Percentiles rank a stretch among this genome's conserved stretches.
phyloP scores from a whole-genome alignment of 2,329 filamentous ascomycete species.

The Pezicula carpinea region DNA sequence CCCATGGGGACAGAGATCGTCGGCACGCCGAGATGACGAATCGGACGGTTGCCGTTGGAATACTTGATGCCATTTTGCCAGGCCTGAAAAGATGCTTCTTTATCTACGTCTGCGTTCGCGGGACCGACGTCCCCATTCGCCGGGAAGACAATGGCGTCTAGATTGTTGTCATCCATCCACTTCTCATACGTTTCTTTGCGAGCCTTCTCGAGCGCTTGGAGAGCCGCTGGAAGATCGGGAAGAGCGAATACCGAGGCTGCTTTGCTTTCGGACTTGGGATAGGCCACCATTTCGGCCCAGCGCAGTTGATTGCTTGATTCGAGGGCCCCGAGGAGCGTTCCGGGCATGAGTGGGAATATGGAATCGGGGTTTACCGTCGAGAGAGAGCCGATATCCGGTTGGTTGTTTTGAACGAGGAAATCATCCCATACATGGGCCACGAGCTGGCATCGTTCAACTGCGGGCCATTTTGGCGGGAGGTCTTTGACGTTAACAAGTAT shows the following conservation, averaged over 20 bases:
- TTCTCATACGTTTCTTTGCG: conserved; percentile 44
- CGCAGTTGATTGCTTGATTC: background rate
- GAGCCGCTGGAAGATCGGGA: conserved; percentile 34
- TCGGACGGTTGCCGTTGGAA: conserved; percentile 46
- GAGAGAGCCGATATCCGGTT: background rate
- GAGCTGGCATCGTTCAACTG: background rate
- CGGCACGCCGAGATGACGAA: conserved; percentile 50
- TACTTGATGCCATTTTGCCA: conserved; percentile 48
- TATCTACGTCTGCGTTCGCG: conserved; percentile 40
- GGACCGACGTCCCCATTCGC: conserved; percentile 44
- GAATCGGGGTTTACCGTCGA: background rate
- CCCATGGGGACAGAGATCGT: conserved; percentile 49
- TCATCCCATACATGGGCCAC: background rate
- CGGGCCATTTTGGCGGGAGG: background rate
- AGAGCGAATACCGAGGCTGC: conserved; percentile 34
- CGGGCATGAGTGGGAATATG: background rate
- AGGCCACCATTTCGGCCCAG: background rate
- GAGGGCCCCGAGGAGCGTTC: no score
- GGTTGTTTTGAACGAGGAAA: background rate
- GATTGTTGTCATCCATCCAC: conserved; percentile 38
- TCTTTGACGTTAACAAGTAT: background rate
- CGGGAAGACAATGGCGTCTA: conserved; percentile 45
- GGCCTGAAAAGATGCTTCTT: conserved; percentile 30
- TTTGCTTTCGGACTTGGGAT: background rate
- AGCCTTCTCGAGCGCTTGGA: conserved; percentile 41